Conservation (phyloP, 768 basidiomycete genomes). For the Thelephora aurantiotincta region DNA sequence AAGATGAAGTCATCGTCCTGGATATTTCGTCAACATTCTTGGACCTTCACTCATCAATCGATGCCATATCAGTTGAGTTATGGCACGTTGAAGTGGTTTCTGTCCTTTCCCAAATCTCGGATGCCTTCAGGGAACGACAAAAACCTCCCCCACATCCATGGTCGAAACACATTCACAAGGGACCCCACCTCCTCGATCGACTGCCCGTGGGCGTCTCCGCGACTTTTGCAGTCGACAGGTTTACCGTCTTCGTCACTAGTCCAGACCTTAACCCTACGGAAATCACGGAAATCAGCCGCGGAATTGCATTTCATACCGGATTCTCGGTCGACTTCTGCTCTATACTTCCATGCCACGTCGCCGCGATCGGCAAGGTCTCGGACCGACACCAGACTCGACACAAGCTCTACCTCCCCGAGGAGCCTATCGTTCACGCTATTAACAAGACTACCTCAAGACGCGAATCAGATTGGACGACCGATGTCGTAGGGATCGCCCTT, state of each 20-base stretch:
- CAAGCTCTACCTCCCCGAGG: constrained; percentile 38
- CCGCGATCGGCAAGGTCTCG: constrained; percentile 7
- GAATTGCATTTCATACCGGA: constrained; percentile 43
- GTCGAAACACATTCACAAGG: constrained; percentile 2
- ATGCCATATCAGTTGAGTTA: constrained; percentile 48
- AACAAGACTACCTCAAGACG: constrained; percentile 20
- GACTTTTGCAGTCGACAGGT: constrained; percentile 42
- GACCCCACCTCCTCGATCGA: constrained; percentile 18
- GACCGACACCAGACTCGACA: constrained; percentile 16
- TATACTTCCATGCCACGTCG: constrained; percentile 16
- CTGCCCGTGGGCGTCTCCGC: constrained; percentile 42
- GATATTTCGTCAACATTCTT: constrained; percentile 28
- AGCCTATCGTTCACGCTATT: constrained; percentile 31
- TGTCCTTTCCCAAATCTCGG: constrained; percentile 36
- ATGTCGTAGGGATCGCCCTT: constrained; percentile 28
- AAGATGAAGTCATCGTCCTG: constrained; percentile 28
- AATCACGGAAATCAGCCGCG: constrained; percentile 49
- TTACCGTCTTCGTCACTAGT: constrained; percentile 60
- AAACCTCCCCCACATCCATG: constrained; percentile 1
- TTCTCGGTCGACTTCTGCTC: constrained; percentile 43
- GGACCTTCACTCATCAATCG: constrained; percentile 35
- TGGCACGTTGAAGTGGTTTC: constrained; percentile 50
- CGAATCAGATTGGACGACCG: constrained; percentile 19
- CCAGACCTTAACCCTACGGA: constrained; percentile 69
- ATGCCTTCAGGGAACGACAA: constrained; percentile 12